Evolutionary conservation across 768 basidiomycete species (phyloP), one percentile per base, ranked within the genome.

Genomic region (Kwoniella sp.): DNA sequence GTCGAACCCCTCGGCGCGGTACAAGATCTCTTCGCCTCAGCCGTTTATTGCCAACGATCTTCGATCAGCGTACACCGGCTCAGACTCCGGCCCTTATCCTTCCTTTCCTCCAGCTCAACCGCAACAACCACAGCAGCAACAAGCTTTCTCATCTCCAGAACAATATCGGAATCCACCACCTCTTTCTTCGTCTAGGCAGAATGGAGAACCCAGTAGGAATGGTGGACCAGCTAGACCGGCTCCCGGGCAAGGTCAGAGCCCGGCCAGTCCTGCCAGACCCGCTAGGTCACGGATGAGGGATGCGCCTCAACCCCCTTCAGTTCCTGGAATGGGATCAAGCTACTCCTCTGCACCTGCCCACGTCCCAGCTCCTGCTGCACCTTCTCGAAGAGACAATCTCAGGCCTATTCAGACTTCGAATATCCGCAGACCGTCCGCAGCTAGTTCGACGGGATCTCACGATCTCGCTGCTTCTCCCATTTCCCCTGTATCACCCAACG

Each of bases 11-110:
- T 57, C 67, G 19, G 48, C 66, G 10, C 64, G 60, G 46, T 71
- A 71, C 56, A 71, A 70, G 54, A 71, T 74, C 30, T 74, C 72
- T 22, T 62, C 65, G 21, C 72, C 72, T 4, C 72, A 73, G 30
- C 72, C 72, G 4, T 52, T 50, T 15, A 22, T 54, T 13, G 15
- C 37, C n/a, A 51, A 56, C 30, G 66, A 60, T 9, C 53, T 70
- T 0, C 24, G 63, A 25, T 27, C 54, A 29, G 29, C 55, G 21
- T 55, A 67, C 60, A 56, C 30, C 15, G 33, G 22, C 40, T 60
- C 58, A 9, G 63, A 63, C 30, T 48, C 37, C 47, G 60, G 67
- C 22, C 67, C 61, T 27, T 65, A 64, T 36, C 63, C 67, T 17
- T 59, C 60, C 17, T 60, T 57, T 46, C 40, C 57, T 13, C 54